Base-by-base conservation (phyloP, 768 basidiomycete genomes). In the Rhodotorula graminis region DNA sequence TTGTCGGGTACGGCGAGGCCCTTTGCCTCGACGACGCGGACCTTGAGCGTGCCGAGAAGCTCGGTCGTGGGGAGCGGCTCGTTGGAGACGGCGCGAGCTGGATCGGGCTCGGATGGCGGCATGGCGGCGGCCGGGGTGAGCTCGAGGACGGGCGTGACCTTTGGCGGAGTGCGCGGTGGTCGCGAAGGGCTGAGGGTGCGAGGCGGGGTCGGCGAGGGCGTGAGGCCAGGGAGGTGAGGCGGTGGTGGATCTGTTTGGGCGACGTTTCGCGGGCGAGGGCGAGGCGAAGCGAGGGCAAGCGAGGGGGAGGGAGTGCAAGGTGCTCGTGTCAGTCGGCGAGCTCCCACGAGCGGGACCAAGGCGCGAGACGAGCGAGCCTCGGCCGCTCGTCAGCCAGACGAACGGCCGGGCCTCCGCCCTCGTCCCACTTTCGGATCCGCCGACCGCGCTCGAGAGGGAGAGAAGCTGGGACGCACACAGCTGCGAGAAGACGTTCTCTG, bases 11-110 rank as follows among this genome's bases (percentile, higher is more conserved):
- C 89, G 74, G 88, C 88, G 80, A 97, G 88, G 6, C 85, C 87
- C 63, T 90, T 87, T 23, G 91, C 94, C 76, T 90, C 89, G 81
- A 98, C 92, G 79, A 98, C 87, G 81, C 94, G 94, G 81, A 98
- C 89, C 78, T 91, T 91, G 63, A 98, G 89, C 82, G 93, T 91
- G 27, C 83, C 84, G 42, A 75, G 27, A 23, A 71, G 8, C 33
- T 68, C 66, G 9, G 71, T 72, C 33, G 60, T 50, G 11, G 47
- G 60, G 58, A 72, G 56, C n/a, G 56, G 46, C 21, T 64, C 57
- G 29, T 53, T 25, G n/a, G 56, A 29, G 12, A 14, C 29, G 31
- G 6, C 16, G 25, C 27, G 16, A 4, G 37, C 7, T 29, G 55
- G 21, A 11, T 8, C 40, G 40, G 23, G 37, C 40, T 11, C 25